Evolutionary conservation across 2,329 filamentous ascomycete genomes (phyloP), one percentile per base, ranked within the genome.

Genomic region (Aspergillus fijiensis): DNA sequence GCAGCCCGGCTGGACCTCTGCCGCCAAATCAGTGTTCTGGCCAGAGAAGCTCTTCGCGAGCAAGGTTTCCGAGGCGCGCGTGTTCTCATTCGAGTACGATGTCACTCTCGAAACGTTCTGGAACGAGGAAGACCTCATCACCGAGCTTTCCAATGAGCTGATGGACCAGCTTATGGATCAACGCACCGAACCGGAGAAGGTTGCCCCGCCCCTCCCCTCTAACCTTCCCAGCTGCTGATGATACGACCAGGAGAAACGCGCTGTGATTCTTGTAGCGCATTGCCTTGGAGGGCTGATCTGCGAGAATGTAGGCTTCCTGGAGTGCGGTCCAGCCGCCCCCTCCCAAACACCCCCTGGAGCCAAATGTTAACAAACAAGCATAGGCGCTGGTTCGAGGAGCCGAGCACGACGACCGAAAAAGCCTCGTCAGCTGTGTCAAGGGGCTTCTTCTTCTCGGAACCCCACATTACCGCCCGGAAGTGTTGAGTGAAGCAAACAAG

Each of bases 181-280:
- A 19, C 33, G 49, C n/a, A 47, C 19, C 6, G 25, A 50, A 7
- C n/a, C 31, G 33, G 29, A 49, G 33, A 47, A 39, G 54, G 45
- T 49, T 49, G 27, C 19, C 39, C 16, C 39, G 16, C 23, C 27
- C 11, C 21, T 9, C 9, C 21, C 45, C 19, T 16, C 45, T 9
- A 33, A 16, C 27, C n/a, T 9, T 39, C 27, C 11, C 16, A 19
- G 11, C 35, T 25, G 23, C 19, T 39, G 23, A 56, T 11, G 11
- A 16, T 7, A 16, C 5, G n/a, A 21, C 42, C 42, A 58, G 56
- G 56, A 19, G 33, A 35, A 58, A 35, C 35, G 56, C 47, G 49
- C 56, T 27, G 45, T 58, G 14, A 58, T 58, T 25, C 51, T 58
- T 25, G 27, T 58, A 16, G 56, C 56, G 2, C 56, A 58, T 19